Percentiles rank a stretch among this genome's conserved stretches.
phyloP scores from a whole-genome alignment of 495 filamentous ascomycete genomes.

The Astrothelium subdiscretum region DNA sequence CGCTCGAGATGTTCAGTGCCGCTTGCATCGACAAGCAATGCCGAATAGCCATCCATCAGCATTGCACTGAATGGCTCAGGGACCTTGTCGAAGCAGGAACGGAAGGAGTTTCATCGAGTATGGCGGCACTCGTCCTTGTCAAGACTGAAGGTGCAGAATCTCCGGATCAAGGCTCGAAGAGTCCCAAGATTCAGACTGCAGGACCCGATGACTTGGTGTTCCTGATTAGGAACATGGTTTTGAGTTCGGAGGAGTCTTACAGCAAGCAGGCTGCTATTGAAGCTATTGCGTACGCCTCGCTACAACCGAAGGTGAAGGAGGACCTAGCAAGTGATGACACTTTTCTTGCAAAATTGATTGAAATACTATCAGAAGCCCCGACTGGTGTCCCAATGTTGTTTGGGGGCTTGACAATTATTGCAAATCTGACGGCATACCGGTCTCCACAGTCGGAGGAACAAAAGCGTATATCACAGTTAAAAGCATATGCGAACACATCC shows the following conservation, averaged over 20 bases:
- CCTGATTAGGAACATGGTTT: slow-evolving; percentile 67
- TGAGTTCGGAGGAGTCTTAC: slow-evolving; percentile 42
- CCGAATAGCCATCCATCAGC: slow-evolving; percentile 64
- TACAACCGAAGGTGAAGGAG: slow-evolving; percentile 75
- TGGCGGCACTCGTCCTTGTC: slow-evolving; percentile 71
- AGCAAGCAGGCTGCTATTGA: slow-evolving; percentile 62
- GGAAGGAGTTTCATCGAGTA: slow-evolving; percentile 44
- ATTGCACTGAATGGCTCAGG: slow-evolving; percentile 74
- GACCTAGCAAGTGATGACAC: slow-evolving; percentile 51
- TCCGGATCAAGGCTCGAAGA: not conserved
- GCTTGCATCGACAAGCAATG: slow-evolving; percentile 75
- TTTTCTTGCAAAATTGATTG: slow-evolving; percentile 57
- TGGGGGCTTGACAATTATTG: slow-evolving; percentile 70
- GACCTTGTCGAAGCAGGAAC: slow-evolving; percentile 59
- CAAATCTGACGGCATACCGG: slow-evolving; percentile 71
- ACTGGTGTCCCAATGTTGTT: slow-evolving; percentile 63
- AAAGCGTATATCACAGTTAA: slow-evolving; percentile 78
- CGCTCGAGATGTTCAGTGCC: slow-evolving; percentile 78
- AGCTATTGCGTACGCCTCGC: slow-evolving; percentile 82
- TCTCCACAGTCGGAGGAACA: slow-evolving; percentile 80
- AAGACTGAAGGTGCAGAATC: slow-evolving; percentile 25
- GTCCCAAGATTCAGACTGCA: slow-evolving; percentile 4
- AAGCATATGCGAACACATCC: slow-evolving; percentile 79
- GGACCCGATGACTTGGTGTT: slow-evolving; percentile 49
- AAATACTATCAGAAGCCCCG: slow-evolving; percentile 45